Percentiles rank a stretch among this genome's conserved stretches.
phyloP scores from a whole-genome alignment of 176 grass and related monocot genomes.

The Musa troglodytarum region DNA sequence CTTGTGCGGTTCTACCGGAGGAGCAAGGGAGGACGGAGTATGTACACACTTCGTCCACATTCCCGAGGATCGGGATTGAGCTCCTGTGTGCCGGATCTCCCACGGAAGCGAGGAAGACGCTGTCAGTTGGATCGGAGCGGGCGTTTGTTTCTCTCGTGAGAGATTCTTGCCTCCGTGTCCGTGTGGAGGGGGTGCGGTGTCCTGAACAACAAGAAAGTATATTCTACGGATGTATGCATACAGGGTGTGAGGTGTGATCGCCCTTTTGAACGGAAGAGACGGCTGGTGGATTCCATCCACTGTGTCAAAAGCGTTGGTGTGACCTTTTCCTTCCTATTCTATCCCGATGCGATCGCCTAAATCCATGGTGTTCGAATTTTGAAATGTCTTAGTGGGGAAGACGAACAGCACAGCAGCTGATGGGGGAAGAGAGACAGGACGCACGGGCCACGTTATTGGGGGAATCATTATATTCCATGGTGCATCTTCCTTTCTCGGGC shows the following conservation, averaged over 20 bases:
- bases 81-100: too few relatives aligned
- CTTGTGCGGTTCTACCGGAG: background rate
- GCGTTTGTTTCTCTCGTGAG: conserved; percentile 9
- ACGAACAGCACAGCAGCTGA: background rate
- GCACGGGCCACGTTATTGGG: background rate
- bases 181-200: background rate
- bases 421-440: background rate
- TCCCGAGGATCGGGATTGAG: background rate
- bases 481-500: background rate
- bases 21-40: background rate
- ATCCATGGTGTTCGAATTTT: conserved; percentile 1
- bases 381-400: background rate
- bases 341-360: background rate
- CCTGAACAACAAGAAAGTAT: too few relatives aligned
- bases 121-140: conserved; percentile 6
- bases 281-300: background rate
- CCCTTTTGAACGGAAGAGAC: background rate
- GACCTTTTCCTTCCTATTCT: background rate
- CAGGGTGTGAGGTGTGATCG: too few relatives aligned
- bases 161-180: conserved; percentile 9
- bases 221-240: too few relatives aligned
- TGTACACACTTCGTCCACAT: background rate
- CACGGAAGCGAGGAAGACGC: background rate
- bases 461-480: background rate
- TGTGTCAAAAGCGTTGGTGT: background rate